A percentile compares a stretch with the other conserved stretches of the same genome.
These are phyloP conservation scores for Ascochyta koolunga DNA, from an alignment of 2,329 filamentous ascomycete genomes.

Conservation along the genomic window DNA sequence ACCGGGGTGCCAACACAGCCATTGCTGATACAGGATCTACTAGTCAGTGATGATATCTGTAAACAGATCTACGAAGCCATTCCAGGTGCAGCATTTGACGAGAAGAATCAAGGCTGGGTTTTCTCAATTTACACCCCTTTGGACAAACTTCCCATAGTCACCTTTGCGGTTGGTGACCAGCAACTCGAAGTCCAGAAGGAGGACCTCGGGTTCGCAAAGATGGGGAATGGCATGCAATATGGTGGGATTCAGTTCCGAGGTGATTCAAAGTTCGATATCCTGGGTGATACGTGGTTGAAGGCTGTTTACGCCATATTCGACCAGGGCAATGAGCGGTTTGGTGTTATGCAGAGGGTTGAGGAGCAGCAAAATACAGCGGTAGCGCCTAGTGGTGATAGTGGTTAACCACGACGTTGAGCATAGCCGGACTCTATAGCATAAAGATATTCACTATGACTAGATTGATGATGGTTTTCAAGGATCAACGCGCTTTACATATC, in stretches of 20 bases:
- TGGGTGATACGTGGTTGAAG: conserved; percentile 69
- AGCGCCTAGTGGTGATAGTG: conserved; percentile 4
- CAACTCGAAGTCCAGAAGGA: conserved; percentile 68
- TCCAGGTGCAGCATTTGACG: conserved; percentile 60
- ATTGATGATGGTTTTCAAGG: not conserved
- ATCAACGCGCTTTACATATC: not conserved
- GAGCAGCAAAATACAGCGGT: conserved; percentile 31
- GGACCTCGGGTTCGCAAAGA: conserved; percentile 64
- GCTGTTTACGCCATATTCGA: conserved; percentile 71
- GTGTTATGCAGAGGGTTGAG: conserved; percentile 60
- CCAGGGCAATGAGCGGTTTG: conserved; percentile 65
- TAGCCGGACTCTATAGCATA: not conserved
- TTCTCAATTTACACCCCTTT: conserved; percentile 62
- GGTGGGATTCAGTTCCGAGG: conserved; percentile 67
- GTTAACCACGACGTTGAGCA: not conserved
- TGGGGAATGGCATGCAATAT: conserved; percentile 62
- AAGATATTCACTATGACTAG: conserved; percentile 14
- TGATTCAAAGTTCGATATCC: conserved; percentile 61
- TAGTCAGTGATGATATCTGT: conserved; percentile 67
- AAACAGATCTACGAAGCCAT: conserved; percentile 69
- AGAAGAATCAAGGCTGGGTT: conserved; percentile 65
- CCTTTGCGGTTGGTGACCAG: conserved; percentile 67
- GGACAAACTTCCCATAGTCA: conserved; percentile 64
- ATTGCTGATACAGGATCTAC: conserved; percentile 76
- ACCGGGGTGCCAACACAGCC: conserved; percentile 64